Evolutionary conservation across 2,329 filamentous ascomycete species (phyloP), one percentile per base, ranked within the genome.

Genomic region (Chrysosporium keratinophilum): DNA sequence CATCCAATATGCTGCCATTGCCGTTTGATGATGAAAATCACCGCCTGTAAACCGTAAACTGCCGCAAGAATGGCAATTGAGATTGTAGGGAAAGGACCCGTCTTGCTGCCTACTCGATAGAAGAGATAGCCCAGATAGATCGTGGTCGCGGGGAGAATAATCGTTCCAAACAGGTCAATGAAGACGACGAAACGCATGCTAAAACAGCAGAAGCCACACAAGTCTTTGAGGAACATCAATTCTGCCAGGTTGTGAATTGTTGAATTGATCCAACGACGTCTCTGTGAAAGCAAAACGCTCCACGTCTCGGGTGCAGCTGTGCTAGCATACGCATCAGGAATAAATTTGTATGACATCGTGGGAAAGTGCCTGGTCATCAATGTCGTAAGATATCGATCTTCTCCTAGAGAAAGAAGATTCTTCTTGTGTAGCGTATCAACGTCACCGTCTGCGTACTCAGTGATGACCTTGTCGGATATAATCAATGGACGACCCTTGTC

Each of bases 301-400:
- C 90, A 98, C 20, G 85, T 87, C 64, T 97, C 89, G 1, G 93
- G 93, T 0, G 93, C 93, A 42, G 91, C 91, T 1, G 93, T 98
- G 64, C 87, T 84, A 61, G 90, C 94, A 69, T 89, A 93, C 6
- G 93, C 93, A 70, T 95, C 88, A 0, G 90, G 82, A 50, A 96
- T 80, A 69, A 97, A 98, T 71, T 97, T 98, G 78, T 88, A 97
- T 0, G 87, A 85, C 89, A 96, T 96, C 61, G 76, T 76, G 1
- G 93, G 91, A 78, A 97, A 97, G 73, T 97, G 83, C 74, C 95
- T 97, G 57, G 88, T 95, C 93, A 98, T 97, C 55, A 98, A 76
- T 0, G 93, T 98, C 1, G 93, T 98, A 56, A 98, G 78, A 69
- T 87, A 97, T 74, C 91, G 88, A 85, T 97, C 91, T 71, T 97